These are phyloP conservation scores for Cupressus sempervirens DNA, from an alignment of 75 land plant species.

Conservation along the genomic window DNA sequence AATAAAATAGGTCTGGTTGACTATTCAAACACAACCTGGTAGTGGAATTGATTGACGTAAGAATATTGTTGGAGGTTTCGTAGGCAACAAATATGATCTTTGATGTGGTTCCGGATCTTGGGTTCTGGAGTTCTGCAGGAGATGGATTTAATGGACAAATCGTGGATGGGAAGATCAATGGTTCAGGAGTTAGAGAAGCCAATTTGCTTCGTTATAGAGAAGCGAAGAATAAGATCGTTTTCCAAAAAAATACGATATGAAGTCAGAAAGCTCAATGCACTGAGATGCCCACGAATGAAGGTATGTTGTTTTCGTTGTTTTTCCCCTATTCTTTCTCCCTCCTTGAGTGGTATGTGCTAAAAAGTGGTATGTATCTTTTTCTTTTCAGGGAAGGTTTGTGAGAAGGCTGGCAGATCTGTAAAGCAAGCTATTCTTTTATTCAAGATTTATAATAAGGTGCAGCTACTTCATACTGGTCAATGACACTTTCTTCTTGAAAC, in stretches of 20 bases:
- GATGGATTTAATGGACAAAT: constrained; percentile 6
- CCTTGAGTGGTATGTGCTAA: background rate
- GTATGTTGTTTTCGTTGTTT: constrained; percentile 11
- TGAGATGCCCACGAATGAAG: constrained; percentile 88
- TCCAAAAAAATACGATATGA: constrained; percentile 94
- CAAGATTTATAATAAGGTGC: background rate
- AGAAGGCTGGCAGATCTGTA: constrained; percentile 26
- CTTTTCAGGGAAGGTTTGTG: constrained; percentile 56
- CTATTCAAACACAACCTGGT: constrained; percentile 5
- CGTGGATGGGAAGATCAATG: constrained; percentile 2
- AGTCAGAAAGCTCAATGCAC: constrained; percentile 92
- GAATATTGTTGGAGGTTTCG: constrained; percentile 13
- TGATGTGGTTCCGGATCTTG: constrained; percentile 35
- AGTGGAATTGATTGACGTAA: constrained; percentile 4
- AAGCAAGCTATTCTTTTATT: background rate
- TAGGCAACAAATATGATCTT: constrained; percentile 47
- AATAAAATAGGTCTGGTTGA: constrained; percentile 13
- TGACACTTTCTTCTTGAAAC: background rate
- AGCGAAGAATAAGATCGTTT: constrained; percentile 81
- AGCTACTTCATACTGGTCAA: background rate
- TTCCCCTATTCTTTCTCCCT: background rate
- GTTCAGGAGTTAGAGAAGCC: constrained; percentile 64
- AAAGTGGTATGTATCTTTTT: background rate
- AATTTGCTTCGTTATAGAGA: constrained; percentile 79
- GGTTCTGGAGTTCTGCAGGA: constrained; percentile 17